These are phyloP conservation scores for Sclerotinia borealis DNA, from an alignment of 2,329 filamentous ascomycete genomes.

Conservation along the genomic window DNA sequence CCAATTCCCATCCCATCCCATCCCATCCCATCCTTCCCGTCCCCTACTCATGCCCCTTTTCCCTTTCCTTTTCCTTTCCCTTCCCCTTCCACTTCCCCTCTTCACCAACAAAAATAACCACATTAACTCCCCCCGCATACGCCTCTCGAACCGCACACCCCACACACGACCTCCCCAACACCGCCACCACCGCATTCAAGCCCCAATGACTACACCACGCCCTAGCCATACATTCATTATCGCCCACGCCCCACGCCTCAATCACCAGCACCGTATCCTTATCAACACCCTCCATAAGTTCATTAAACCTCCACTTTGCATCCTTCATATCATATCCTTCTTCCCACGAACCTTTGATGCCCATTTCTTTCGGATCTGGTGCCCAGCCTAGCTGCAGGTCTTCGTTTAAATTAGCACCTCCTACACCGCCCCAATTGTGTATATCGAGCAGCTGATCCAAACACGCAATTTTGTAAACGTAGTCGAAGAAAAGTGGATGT, in stretches of 20 bases:
- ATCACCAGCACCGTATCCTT: slow-evolving; percentile 64
- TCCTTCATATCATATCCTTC: slow-evolving; percentile 25
- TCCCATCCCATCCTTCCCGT: neutral
- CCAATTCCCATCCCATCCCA: neutral
- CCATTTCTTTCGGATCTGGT: neutral
- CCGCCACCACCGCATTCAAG: slow-evolving; percentile 62
- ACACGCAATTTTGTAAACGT: slow-evolving; percentile 51
- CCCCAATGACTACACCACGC: slow-evolving; percentile 77
- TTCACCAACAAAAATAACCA: slow-evolving; percentile 59
- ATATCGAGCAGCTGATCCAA: slow-evolving; percentile 62
- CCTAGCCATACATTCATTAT: slow-evolving; percentile 70
- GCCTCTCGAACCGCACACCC: slow-evolving; percentile 70
- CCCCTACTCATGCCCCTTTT: no score
- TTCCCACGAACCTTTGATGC: slow-evolving; percentile 13
- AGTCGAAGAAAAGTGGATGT: slow-evolving; percentile 68
- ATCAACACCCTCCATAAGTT: slow-evolving; percentile 36
- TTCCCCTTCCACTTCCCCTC: neutral
- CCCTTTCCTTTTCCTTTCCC: neutral
- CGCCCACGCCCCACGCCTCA: slow-evolving; percentile 65
- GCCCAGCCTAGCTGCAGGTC: neutral
- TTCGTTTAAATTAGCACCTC: slow-evolving; percentile 1
- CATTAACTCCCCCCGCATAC: slow-evolving; percentile 66
- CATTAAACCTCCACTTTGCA: neutral
- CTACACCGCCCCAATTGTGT: slow-evolving; percentile 50
- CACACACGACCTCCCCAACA: slow-evolving; percentile 58